Percentiles rank a stretch among this genome's conserved stretches.
Evolutionary conservation across 345 rosid genomes (phyloP).

Genomic region (Schrenkiella parvula): DNA sequence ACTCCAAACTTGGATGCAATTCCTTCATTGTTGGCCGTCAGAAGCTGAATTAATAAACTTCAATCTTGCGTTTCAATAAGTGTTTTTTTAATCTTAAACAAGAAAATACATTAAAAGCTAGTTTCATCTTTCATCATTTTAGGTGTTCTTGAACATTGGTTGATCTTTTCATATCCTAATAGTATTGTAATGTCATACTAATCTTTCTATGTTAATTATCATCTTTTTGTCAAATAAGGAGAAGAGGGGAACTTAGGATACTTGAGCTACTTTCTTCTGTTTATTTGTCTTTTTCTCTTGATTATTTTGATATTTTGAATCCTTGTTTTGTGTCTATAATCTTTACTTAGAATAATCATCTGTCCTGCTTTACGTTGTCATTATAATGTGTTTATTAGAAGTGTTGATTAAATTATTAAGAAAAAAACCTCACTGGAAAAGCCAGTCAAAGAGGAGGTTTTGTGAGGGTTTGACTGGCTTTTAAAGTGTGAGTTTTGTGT

Average conservation of each 20-base stretch:
- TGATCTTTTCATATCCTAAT: neutral
- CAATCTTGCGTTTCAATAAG: constrained; percentile 13
- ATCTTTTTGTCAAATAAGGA: neutral
- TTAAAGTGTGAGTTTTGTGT: constrained; percentile 18
- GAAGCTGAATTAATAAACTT: constrained; percentile 29
- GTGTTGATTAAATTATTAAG: neutral
- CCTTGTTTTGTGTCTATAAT: neutral
- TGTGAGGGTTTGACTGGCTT: constrained; percentile 24
- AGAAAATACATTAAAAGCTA: constrained; percentile 1
- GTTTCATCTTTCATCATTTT: constrained; percentile 1
- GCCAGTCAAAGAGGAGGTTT: constrained; percentile 25
- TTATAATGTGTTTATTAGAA: constrained; percentile 10
- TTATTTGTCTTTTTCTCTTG: constrained; percentile 10
- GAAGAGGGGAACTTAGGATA: neutral
- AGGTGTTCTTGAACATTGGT: constrained; percentile 9
- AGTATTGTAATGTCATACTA: constrained; percentile 18
- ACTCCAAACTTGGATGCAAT: constrained; percentile 54
- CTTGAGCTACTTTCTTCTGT: neutral
- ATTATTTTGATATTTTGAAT: neutral
- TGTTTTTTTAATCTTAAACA: neutral
- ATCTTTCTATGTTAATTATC: constrained; percentile 4
- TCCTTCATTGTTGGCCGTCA: constrained; percentile 72
- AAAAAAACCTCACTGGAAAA: constrained; percentile 5
- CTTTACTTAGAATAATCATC: neutral
- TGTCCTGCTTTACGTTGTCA: constrained; percentile 12